Base-by-base conservation (phyloP, 495 filamentous ascomycete genomes). In the Hyaloscypha bicolor region DNA sequence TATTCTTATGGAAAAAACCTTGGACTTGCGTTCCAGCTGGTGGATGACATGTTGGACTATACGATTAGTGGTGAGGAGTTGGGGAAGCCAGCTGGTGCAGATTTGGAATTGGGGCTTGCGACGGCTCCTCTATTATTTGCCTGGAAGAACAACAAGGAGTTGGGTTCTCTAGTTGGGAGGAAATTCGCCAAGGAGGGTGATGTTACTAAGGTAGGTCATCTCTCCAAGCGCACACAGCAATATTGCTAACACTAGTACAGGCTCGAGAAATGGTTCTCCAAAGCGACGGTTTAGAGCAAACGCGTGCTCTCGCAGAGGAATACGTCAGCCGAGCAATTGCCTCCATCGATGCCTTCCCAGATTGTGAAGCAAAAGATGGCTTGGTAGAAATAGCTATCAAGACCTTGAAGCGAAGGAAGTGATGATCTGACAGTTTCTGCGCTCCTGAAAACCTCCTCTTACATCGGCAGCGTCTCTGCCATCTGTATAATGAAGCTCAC, bases 41-140 rank as follows among this genome's bases (percentile, higher is more conserved):
- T 99, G 12, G 95, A 99, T 71, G 95, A 99, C 75, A 91, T 99
- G 91, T 83, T 99, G 71, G 95, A 99, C 79, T 99, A 97, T 75
- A 97, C 95, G 0, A 85, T 93, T 55, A 91, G 83, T 31, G 92
- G 85, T 48, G 84, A 86, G 33, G 93, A 97, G 76, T 81, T 99
- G 35, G 95, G 95, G 57, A 99, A 99, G 76, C 94, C 96, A 0
- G 91, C 93, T 9, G 96, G 94, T 32, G 96, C 96, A 19, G 95
- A 99, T 79, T 77, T 99, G 64, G 92, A 97, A 76, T 83, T 99
- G 25, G 95, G 95, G 9, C 82, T 99, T 60, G 95, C 96, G 9
- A 99, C 95, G n/a, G 95, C 95, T 5, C 95, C 95, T 9, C 78
- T 98, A 59, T 79, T 99, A 45, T 99, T 97, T 79, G 96, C 95